Evolutionary conservation across 495 filamentous ascomycete species (phyloP).

Genomic region (Massariosphaeria phaeospora): DNA sequence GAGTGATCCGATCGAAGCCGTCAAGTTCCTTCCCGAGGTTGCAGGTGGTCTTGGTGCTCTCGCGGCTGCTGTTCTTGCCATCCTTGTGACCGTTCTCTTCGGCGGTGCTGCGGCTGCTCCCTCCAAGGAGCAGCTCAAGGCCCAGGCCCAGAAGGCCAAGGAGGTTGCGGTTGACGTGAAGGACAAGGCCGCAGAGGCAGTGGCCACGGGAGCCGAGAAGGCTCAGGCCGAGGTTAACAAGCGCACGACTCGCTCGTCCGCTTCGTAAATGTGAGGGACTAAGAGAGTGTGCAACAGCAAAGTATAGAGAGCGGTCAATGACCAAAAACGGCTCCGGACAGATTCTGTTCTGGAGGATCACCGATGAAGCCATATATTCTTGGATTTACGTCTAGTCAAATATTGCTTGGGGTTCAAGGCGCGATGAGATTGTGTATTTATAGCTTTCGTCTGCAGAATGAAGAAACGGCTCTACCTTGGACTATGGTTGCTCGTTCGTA

Average conservation of each 20-base stretch:
- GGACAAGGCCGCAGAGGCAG: conserved; percentile 72
- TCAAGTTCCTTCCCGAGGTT: conserved; percentile 88
- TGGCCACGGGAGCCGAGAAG: conserved; percentile 54
- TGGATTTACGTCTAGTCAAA: conserved; percentile 19
- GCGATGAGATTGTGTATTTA: conserved; percentile 29
- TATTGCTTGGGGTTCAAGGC: conserved; percentile 7
- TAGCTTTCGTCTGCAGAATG: conserved; percentile 29
- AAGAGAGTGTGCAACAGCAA: conserved; percentile 1
- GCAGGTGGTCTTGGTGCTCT: conserved; percentile 71
- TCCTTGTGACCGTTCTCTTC: conserved; percentile 56
- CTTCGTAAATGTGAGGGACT: conserved; percentile 19
- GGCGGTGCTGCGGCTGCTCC: conserved; percentile 52
- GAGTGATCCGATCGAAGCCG: conserved; percentile 81
- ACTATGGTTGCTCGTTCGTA: too few relatives aligned
- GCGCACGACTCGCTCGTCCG: conserved; percentile 50
- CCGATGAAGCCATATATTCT: conserved; percentile 4
- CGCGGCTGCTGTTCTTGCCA: conserved; percentile 58
- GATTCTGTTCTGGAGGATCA: background rate
- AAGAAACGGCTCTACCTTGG: conserved; percentile 4
- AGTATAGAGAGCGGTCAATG: background rate
- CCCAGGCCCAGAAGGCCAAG: conserved; percentile 66
- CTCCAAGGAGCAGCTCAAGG: conserved; percentile 50
- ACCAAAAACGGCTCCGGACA: conserved; percentile 12
- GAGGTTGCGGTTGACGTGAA: conserved; percentile 64
- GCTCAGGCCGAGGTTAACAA: conserved; percentile 53